Conservation (phyloP, 352 stramenopile species). For the Globisporangium abappressorium region DNA sequence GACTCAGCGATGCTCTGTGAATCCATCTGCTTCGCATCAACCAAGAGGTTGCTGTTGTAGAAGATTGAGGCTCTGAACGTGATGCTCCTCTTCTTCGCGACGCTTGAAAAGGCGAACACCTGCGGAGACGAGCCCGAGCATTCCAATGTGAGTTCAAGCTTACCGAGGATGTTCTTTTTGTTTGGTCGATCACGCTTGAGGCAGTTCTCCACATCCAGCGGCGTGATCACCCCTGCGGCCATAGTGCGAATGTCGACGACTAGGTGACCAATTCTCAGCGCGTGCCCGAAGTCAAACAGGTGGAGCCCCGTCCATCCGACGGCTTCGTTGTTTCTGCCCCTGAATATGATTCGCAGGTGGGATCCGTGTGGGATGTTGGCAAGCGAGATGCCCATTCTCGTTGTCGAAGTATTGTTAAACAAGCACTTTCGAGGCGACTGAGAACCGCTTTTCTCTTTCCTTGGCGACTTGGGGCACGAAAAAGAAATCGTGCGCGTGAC, state of each 20-base stretch:
- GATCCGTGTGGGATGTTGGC: conserved; percentile 75
- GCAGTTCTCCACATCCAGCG: conserved; percentile 78
- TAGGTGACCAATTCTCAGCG: conserved; percentile 45
- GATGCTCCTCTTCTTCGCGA: conserved; percentile 45
- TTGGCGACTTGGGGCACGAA: conserved; percentile 12
- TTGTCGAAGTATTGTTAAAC: conserved; percentile 6
- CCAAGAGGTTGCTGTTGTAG: conserved; percentile 23
- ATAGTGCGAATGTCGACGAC: conserved; percentile 30
- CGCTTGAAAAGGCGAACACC: conserved; percentile 65
- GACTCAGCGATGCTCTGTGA: conserved; percentile 8
- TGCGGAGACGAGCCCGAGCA: conserved; percentile 34
- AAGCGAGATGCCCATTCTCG: conserved; percentile 32
- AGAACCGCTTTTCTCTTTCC: conserved; percentile 20
- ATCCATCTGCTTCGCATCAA: conserved; percentile 5
- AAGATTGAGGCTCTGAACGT: conserved; percentile 75
- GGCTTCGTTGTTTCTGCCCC: conserved; percentile 32
- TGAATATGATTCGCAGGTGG: conserved; percentile 60
- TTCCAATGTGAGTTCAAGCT: conserved; percentile 45
- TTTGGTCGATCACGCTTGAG: conserved; percentile 28
- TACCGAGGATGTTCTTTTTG: conserved; percentile 36
- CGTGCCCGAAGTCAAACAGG: conserved; percentile 82
- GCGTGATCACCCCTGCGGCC: conserved; percentile 38
- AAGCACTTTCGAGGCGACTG: conserved; percentile 11
- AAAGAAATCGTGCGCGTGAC: conserved; percentile 17
- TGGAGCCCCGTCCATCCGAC: conserved; percentile 69